phyloP scores from a whole-genome alignment of 805 yeast species.

The Kodamaea kaohsiungensis region DNA sequence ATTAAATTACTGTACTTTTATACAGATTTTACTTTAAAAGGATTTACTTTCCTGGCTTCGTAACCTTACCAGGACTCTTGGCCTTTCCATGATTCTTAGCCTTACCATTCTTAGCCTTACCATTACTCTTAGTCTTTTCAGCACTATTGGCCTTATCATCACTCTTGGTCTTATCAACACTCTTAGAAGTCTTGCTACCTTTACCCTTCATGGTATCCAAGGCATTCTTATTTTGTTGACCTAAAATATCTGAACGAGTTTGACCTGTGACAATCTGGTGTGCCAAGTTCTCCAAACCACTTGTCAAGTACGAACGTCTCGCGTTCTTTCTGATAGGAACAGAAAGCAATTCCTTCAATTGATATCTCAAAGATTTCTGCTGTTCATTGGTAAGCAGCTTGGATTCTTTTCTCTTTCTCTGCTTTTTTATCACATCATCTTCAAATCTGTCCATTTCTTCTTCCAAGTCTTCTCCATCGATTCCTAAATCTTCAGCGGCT shows the following conservation, averaged over 20 bases:
- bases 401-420: constrained; percentile 51
- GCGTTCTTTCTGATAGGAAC: constrained; percentile 60
- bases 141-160: background rate
- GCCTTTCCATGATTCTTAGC: background rate
- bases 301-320: constrained; percentile 74
- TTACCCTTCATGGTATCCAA: constrained; percentile 49
- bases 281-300: constrained; percentile 77
- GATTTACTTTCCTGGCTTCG: background rate
- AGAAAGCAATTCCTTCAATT: constrained; percentile 53
- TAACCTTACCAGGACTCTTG: background rate
- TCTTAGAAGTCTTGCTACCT: constrained; percentile 3
- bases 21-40: too few relatives aligned
- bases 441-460: constrained; percentile 58
- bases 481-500: constrained; percentile 92
- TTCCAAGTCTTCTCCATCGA: constrained; percentile 52
- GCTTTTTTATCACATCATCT: constrained; percentile 65
- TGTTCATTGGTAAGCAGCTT: constrained; percentile 51
- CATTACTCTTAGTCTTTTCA: background rate
- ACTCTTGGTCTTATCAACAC: background rate
- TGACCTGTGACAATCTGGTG: constrained; percentile 62
- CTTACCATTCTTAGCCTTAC: background rate
- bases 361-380: constrained; percentile 44
- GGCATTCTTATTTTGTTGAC: constrained; percentile 69
- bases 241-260: constrained; percentile 68
- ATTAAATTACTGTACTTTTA: background rate